Evolutionary conservation across 2,329 filamentous ascomycete species (phyloP).

Genomic region (Orbilia brochopaga): DNA sequence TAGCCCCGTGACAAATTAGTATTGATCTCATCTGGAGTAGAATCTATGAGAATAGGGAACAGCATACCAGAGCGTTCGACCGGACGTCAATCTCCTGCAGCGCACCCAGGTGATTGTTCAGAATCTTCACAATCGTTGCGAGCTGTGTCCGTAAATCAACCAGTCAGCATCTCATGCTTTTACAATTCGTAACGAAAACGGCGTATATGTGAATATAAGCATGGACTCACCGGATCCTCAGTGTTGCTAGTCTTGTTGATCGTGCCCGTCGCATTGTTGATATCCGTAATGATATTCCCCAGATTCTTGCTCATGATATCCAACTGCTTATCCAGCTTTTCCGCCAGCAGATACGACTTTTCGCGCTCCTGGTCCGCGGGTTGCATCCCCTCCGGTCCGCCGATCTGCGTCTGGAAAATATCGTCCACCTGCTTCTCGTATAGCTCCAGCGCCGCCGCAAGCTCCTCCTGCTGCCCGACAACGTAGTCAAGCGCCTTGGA

Average conservation of each 20-base stretch:
- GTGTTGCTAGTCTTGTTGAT: slow-evolving; percentile 87
- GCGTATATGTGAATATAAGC: slow-evolving; percentile 35
- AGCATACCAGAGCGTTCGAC: slow-evolving; percentile 47
- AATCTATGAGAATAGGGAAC: background rate
- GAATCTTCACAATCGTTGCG: slow-evolving; percentile 91
- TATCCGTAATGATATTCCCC: slow-evolving; percentile 95
- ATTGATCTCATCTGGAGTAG: background rate
- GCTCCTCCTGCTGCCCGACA: slow-evolving; percentile 89
- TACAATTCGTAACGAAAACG: slow-evolving; percentile 13
- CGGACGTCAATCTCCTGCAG: slow-evolving; percentile 82
- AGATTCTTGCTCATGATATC: slow-evolving; percentile 94
- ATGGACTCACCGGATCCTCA: slow-evolving; percentile 79
- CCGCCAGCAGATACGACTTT: slow-evolving; percentile 92
- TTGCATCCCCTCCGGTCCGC: slow-evolving; percentile 75
- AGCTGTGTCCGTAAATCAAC: slow-evolving; percentile 64
- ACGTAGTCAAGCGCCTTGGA: slow-evolving; percentile 88
- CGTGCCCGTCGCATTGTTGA: slow-evolving; percentile 88
- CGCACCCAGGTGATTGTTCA: slow-evolving; percentile 90
- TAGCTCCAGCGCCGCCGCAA: slow-evolving; percentile 83
- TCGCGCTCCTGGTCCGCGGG: slow-evolving; percentile 96
- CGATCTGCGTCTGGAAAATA: slow-evolving; percentile 79
- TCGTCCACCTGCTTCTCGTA: slow-evolving; percentile 93
- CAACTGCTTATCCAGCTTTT: slow-evolving; percentile 86
- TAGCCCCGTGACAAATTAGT: background rate
- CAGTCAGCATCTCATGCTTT: slow-evolving; percentile 36